A percentile compares a stretch with the other conserved stretches of the same genome.
Conservation (phyloP, 2,329 filamentous ascomycete species). For the Fusarium brachygibbosum region DNA sequence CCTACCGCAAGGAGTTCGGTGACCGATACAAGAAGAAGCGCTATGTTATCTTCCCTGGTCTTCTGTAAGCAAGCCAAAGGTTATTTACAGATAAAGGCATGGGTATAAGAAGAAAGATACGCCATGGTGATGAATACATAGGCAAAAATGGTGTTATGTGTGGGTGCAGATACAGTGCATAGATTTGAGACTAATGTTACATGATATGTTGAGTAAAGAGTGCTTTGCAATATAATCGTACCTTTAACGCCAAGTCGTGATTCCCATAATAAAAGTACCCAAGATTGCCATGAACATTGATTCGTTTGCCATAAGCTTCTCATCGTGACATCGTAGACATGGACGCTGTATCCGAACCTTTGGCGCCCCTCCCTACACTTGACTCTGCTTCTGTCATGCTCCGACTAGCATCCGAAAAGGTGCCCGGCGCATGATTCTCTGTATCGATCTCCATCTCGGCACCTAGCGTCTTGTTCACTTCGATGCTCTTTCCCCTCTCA, state of each 20-base stretch:
- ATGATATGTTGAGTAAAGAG: conserved; percentile 5
- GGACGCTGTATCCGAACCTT: conserved; percentile 57
- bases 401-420: conserved; percentile 56
- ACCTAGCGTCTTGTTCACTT: conserved; percentile 29
- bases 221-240: conserved; percentile 3
- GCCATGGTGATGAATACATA: not conserved
- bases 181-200: conserved; percentile 9
- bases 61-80: conserved; percentile 65
- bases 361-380: conserved; percentile 52
- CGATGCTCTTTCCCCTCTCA: conserved; percentile 24
- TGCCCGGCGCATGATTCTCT: conserved; percentile 41
- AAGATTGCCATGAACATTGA: conserved; percentile 11
- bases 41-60: conserved; percentile 82
- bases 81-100: not conserved
- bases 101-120: not conserved
- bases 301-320: conserved; percentile 1
- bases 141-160: conserved; percentile 10
- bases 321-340: conserved; percentile 52
- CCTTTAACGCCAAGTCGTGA: conserved; percentile 11
- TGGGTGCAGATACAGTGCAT: conserved; percentile 18
- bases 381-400: conserved; percentile 56
- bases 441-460: conserved; percentile 45
- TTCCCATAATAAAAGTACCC: conserved; percentile 3
- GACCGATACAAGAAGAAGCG: conserved; percentile 97
- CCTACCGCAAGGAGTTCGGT: conserved; percentile 90